These are phyloP conservation scores for Claviceps pazoutovae DNA, from an alignment of 2,329 filamentous ascomycete species.

Conservation along the genomic window DNA sequence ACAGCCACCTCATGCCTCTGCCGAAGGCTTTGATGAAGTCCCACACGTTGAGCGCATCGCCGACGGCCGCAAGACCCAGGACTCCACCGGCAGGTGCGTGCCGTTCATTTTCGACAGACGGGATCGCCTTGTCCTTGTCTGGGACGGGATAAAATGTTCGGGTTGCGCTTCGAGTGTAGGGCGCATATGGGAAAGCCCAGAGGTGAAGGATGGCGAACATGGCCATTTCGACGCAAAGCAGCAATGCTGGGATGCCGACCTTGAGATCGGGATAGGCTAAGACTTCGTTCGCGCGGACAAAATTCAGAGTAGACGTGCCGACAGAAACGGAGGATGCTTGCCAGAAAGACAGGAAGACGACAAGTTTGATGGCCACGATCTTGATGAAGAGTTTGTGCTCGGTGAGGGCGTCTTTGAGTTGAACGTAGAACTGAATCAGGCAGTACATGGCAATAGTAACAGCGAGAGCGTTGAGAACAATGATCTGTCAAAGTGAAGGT, in stretches of 20 bases:
- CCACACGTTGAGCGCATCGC: slow-evolving; percentile 66
- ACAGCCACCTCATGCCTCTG: slow-evolving; percentile 66
- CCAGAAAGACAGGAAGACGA: slow-evolving; percentile 88
- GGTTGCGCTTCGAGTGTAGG: slow-evolving; percentile 41
- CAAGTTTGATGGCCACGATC: slow-evolving; percentile 74
- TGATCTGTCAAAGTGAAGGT: slow-evolving; percentile 27
- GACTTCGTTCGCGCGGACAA: slow-evolving; percentile 45
- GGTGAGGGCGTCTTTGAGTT: slow-evolving; percentile 54
- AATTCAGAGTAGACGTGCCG: slow-evolving; percentile 42
- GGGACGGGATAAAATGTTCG: slow-evolving; percentile 33
- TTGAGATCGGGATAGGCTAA: slow-evolving; percentile 64
- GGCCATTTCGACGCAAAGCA: slow-evolving; percentile 77
- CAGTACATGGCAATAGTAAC: slow-evolving; percentile 82
- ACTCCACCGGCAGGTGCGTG: slow-evolving; percentile 48
- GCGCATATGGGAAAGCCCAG: slow-evolving; percentile 67
- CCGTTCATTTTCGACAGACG: slow-evolving; percentile 29
- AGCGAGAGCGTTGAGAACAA: slow-evolving; percentile 54
- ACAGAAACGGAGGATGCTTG: slow-evolving; percentile 44
- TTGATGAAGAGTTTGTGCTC: slow-evolving; percentile 65
- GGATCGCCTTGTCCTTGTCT: slow-evolving; percentile 25
- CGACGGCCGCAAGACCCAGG: slow-evolving; percentile 49
- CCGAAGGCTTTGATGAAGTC: slow-evolving; percentile 71
- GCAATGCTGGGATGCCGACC: slow-evolving; percentile 62
- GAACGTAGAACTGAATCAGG: slow-evolving; percentile 74
- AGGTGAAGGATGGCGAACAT: slow-evolving; percentile 65